Base-by-base conservation (phyloP, 2,329 filamentous ascomycete genomes). In the Hypoxylon sp. region DNA sequence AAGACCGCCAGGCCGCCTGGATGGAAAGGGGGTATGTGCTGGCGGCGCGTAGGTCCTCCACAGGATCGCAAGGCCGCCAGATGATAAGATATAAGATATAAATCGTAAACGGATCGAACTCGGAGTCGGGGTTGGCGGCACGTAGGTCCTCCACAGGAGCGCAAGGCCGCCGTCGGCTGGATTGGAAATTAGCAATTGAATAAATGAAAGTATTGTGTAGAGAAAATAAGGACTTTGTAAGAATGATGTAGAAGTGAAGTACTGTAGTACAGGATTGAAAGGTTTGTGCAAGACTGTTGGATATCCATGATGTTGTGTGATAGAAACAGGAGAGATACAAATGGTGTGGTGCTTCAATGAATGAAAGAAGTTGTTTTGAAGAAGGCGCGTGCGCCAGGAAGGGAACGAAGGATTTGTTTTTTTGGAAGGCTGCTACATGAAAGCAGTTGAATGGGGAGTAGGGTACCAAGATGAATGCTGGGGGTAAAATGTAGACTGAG, bases 1-100 rank as follows among this genome's bases (percentile, higher is more conserved):
- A 64, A 64, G 48, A 14, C 55, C 55, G 49, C 49, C 49, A 20
- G 8, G 46, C 54, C 31, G 31, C 62, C 62, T 40, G 55, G n/a
- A 64, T 37, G 50, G 27, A 42, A 60, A 27, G 20, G 49, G 33
- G 50, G n/a, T 27, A 49, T 42, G n/a, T 17, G 40, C 6, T 44
- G 40, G 17, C 14, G 37, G 14, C 13, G 37, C 37, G 37, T 40
- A n/a, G 37, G 14, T 40, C 13, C 3, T 40, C 37, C 14, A 7
- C 14, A 40, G 37, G 14, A n/a, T 40, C 37, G 6, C 3, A 40
- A n/a, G 14, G 37, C 14, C 13, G 14, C 37, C 14, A 27, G 5
- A 27, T 27, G 5, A 27, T 27, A 27, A 27, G 25, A 27, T 27
- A 27, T 27, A 27, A 27, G 3, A 27, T 27, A 27, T 4, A 27